Evolutionary conservation across 2,329 filamentous ascomycete species (phyloP).

Genomic region (Aspergillus luchuensis): DNA sequence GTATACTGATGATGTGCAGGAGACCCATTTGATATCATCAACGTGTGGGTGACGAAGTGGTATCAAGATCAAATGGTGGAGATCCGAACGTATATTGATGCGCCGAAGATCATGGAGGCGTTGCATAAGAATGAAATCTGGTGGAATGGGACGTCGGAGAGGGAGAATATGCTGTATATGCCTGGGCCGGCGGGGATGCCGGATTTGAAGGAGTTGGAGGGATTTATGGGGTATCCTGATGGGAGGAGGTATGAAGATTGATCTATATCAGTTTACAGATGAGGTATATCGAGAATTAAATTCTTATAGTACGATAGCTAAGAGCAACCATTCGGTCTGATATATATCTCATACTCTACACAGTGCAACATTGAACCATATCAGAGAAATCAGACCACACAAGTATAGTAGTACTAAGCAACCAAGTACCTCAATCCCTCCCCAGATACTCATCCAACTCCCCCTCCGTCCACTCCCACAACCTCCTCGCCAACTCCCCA

Average conservation of each 20-base stretch:
- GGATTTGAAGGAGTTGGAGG: conserved; percentile 29
- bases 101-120: conserved; percentile 30
- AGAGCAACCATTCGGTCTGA: no score
- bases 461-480: conserved; percentile 44
- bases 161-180: conserved; percentile 35
- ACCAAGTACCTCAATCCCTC: no score
- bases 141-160: conserved; percentile 34
- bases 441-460: conserved; percentile 14
- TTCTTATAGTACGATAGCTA: no score
- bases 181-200: conserved; percentile 38
- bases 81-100: conserved; percentile 37
- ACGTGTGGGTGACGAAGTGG: conserved; percentile 40
- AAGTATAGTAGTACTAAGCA: no score
- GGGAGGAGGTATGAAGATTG: conserved; percentile 29
- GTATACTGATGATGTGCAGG: conserved; percentile 18
- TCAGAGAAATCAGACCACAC: no score
- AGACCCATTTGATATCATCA: conserved; percentile 34
- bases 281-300: no score
- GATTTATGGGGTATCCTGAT: conserved; percentile 32
- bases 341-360: no score
- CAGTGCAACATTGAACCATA: no score
- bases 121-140: conserved; percentile 37
- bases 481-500: conserved; percentile 30
- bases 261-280: no score
- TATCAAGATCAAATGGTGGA: conserved; percentile 35